These are phyloP conservation scores for Linnemannia schmuckeri DNA, from an alignment of 192 early-diverging fungal genomes.

Conservation along the genomic window DNA sequence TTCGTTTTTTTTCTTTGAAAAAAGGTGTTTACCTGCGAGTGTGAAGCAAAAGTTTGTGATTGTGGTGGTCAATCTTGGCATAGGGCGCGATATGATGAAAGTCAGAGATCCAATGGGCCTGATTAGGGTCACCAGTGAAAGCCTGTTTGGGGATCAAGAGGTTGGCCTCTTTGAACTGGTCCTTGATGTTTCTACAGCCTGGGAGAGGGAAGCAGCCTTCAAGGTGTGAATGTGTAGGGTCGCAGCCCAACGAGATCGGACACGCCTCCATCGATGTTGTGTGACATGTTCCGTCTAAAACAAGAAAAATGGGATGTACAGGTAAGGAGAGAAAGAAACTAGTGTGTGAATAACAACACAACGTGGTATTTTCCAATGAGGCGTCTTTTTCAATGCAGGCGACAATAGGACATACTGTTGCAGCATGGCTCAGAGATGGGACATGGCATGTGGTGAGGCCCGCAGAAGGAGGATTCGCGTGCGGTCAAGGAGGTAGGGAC, in stretches of 20 bases:
- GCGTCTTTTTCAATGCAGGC: not conserved
- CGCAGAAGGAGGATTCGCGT: conserved; percentile 42
- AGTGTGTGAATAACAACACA: not conserved
- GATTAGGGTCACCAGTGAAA: conserved; percentile 68
- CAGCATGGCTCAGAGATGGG: conserved; percentile 38
- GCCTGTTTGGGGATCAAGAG: conserved; percentile 24
- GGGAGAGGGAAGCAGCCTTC: conserved; percentile 45
- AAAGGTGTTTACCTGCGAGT: conserved; percentile 50
- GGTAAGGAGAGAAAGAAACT: not conserved
- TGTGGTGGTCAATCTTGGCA: conserved; percentile 43
- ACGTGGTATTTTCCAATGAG: not conserved
- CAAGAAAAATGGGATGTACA: not conserved
- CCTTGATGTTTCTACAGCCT: conserved; percentile 29
- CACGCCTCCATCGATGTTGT: conserved; percentile 45
- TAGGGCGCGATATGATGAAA: conserved; percentile 67
- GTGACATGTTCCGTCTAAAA: conserved; percentile 48
- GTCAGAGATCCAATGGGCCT: conserved; percentile 62
- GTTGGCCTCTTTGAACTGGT: conserved; percentile 23
- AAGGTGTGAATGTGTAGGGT: conserved; percentile 34
- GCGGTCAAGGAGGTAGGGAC: conserved; percentile 12
- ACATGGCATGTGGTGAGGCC: conserved; percentile 47
- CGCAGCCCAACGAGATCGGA: conserved; percentile 41
- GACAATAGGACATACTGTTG: conserved; percentile 34
- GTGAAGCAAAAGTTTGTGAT: conserved; percentile 40
- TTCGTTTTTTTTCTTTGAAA: not conserved